These are phyloP conservation scores for Pythium periplocum DNA, from an alignment of 352 stramenopile genomes.

Conservation along the genomic window DNA sequence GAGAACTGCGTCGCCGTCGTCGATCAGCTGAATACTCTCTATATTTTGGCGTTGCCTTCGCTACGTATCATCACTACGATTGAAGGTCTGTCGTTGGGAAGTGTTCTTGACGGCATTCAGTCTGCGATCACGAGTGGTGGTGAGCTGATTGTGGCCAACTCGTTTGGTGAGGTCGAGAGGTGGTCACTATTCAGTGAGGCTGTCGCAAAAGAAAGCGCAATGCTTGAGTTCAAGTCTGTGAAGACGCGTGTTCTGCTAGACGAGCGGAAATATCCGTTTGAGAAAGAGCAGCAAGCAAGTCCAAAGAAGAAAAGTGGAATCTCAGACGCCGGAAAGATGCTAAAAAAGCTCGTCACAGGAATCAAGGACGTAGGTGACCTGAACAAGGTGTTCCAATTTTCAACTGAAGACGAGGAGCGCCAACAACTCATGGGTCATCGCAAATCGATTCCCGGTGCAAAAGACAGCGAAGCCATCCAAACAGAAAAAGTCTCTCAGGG, in stretches of 20 bases:
- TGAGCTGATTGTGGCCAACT: conserved; percentile 54
- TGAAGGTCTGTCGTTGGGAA: conserved; percentile 30
- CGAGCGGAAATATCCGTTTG: conserved; percentile 30
- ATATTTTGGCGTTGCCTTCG: conserved; percentile 54
- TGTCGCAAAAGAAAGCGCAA: conserved; percentile 44
- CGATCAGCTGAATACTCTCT: conserved; percentile 62
- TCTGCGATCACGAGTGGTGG: conserved; percentile 40
- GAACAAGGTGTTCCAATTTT: conserved; percentile 77
- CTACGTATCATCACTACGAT: conserved; percentile 46
- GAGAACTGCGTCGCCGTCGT: conserved; percentile 63
- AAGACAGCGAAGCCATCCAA: background rate
- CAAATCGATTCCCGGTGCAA: conserved; percentile 4
- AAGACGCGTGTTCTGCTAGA: conserved; percentile 39
- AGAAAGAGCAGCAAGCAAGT: conserved; percentile 21
- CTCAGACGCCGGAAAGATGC: conserved; percentile 45
- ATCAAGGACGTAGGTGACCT: conserved; percentile 61
- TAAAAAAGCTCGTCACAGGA: conserved; percentile 71
- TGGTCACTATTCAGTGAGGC: conserved; percentile 55
- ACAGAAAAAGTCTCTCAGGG: conserved; percentile 18
- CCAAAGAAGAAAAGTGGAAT: conserved; percentile 55
- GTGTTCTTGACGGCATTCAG: conserved; percentile 33
- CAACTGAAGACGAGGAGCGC: conserved; percentile 46
- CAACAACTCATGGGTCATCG: conserved; percentile 53
- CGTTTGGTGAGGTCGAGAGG: conserved; percentile 59
- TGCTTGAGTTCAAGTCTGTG: conserved; percentile 47